phyloP scores from a whole-genome alignment of 2,329 filamentous ascomycete species.

The Ceratocystis papillata region DNA sequence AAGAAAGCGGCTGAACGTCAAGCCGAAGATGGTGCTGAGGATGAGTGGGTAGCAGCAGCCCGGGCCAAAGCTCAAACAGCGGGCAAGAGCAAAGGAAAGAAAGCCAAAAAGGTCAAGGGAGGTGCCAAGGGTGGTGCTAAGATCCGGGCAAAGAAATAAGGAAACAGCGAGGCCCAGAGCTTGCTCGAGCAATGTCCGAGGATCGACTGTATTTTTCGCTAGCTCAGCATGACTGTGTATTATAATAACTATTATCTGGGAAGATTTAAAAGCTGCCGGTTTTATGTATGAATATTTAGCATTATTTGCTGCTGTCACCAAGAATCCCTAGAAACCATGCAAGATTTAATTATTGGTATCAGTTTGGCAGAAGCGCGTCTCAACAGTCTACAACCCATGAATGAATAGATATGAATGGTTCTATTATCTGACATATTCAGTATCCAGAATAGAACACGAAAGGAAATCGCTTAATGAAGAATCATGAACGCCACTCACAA shows the following conservation, averaged over 20 bases:
- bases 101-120: constrained; percentile 32
- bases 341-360: neutral
- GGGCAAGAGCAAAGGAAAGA: constrained; percentile 31
- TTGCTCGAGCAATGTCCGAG: neutral
- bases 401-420: neutral
- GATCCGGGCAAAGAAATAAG: constrained; percentile 27
- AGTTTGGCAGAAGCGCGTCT: neutral
- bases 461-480: neutral
- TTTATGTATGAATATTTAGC: constrained; percentile 11
- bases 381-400: neutral
- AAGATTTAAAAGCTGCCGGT: constrained; percentile 1
- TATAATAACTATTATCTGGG: constrained; percentile 3
- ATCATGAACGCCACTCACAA: neutral
- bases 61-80: constrained; percentile 28
- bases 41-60: constrained; percentile 28
- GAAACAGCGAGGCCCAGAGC: neutral
- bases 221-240: constrained; percentile 5
- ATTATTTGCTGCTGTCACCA: neutral
- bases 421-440: neutral
- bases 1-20: constrained; percentile 32
- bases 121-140: constrained; percentile 33
- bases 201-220: constrained; percentile 6
- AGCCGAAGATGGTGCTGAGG: constrained; percentile 26
- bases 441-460: neutral
- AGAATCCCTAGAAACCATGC: neutral